A percentile compares a stretch with the other conserved stretches of the same genome.
Evolutionary conservation across 2,329 filamentous ascomycete species (phyloP).

Genomic region (Diaporthe destruens): DNA sequence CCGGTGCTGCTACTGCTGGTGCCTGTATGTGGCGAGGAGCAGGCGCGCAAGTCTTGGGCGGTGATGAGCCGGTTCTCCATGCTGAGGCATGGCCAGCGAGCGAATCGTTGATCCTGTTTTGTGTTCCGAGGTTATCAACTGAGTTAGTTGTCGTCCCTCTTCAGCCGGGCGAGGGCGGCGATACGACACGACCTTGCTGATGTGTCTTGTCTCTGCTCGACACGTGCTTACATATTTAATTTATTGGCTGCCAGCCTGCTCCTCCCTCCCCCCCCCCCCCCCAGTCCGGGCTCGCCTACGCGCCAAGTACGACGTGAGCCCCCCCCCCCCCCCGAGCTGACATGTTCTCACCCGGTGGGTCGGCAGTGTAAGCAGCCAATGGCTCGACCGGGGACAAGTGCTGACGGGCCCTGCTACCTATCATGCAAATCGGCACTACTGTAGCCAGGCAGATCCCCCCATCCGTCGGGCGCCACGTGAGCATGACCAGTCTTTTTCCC

Average conservation of each 20-base stretch:
- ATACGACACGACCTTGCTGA: slow-evolving; percentile 9
- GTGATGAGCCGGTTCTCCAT: slow-evolving; percentile 20
- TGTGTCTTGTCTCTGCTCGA: slow-evolving; percentile 5
- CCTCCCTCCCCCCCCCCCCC: no score
- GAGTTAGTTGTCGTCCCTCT: neutral
- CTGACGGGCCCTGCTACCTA: slow-evolving; percentile 16
- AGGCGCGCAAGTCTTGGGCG: slow-evolving; percentile 1
- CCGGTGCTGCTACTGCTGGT: neutral
- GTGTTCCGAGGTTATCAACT: slow-evolving; percentile 1
- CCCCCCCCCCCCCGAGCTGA: neutral
- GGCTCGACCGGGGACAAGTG: neutral
- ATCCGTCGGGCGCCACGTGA: neutral
- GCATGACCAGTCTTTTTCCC: neutral
- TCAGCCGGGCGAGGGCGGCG: slow-evolving; percentile 9
- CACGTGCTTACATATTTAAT: slow-evolving; percentile 11
- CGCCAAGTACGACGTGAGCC: slow-evolving; percentile 22
- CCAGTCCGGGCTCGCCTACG: slow-evolving; percentile 7
- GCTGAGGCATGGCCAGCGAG: slow-evolving; percentile 13
- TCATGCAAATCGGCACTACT: slow-evolving; percentile 15
- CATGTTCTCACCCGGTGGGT: slow-evolving; percentile 23
- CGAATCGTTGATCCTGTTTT: neutral
- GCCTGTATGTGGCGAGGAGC: slow-evolving; percentile 5
- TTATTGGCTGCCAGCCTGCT: slow-evolving; percentile 3
- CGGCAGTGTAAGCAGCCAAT: slow-evolving; percentile 3
- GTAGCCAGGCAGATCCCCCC: neutral